Evolutionary conservation across 495 filamentous ascomycete genomes (phyloP), one percentile per base, ranked within the genome.

Genomic region (Cenococcum geophilum): DNA sequence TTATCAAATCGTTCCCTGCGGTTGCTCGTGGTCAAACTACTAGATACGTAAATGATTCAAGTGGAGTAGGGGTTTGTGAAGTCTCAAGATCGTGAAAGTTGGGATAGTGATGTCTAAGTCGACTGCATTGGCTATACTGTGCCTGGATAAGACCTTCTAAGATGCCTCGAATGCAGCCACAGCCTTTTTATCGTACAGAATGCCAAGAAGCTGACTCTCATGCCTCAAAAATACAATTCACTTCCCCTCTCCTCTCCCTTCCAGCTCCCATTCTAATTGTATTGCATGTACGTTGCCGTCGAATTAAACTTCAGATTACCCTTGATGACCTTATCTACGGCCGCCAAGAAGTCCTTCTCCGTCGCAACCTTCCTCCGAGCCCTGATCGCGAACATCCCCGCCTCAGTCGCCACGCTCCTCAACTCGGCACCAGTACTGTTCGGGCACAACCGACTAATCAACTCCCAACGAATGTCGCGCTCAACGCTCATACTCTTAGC

Each of bases 401-500:
- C 93, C 79, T 98, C 93, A n/a, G 93, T 98, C 65, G 93, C 96
- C 60, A 98, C 93, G 78, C 90, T 93, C 66, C 87, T 77, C 68
- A 98, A 77, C 77, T 98, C 93, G 40, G 93, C 93, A 72, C 93
- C 93, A 10, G 93, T 98, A 60, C 89, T 87, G 77, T 98, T 97
- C 61, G 93, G 93, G 79, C 93, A 98, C 67, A 98, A 79, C 65
- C 93, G 85, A 37, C 90, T 95, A 63, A 98, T 97, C 54, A 98
- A 77, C 78, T 98, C 93, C 93, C 93, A 98, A 75, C 93, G 85
- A 70, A 98, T 97, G 74, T 98, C 93, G 23, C 93, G 84, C 82
- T 98, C 93, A 35, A 97, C 95, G 23, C 90, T 95, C 93, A 98
- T 98, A 71, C 89, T 95, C 88, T 98, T 98, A 66, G 93, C 93